Base-by-base conservation (phyloP, 441 rosid genomes). In the Brassica hybrid region DNA sequence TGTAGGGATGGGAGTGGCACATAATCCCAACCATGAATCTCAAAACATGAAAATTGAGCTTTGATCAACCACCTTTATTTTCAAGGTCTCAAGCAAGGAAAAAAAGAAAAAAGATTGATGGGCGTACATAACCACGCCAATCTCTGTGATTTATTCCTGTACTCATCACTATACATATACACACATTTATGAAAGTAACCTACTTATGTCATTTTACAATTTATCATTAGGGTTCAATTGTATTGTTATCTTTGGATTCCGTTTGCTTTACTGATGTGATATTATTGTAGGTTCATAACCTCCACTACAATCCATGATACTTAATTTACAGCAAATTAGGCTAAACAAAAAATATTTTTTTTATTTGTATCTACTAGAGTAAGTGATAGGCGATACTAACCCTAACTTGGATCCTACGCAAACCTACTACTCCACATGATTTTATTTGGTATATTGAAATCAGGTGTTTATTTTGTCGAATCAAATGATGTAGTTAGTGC, bases 1-100 rank as follows among this genome's bases (percentile, higher is more conserved):
- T 70, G 92, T 94, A 62, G 92, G 92, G 61, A 90, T 93, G 98
- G 96, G 98, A 71, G 87, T 87, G 45, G 83, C 82, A 65, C 93
- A 87, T 43, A 86, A 76, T 61, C 76, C 75, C 34, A 11, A 81
- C 45, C 54, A 71, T 84, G 84, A 71, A 70, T 71, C 80, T 36
- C 61, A 79, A 16, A 83, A 79, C 78, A 83, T 84, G 93, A 94
- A 90, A 86, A 76, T 79, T 36, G 96, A 90, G 89, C 88, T 86
- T 76, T 90, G 84, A 73, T 60, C 73, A 65, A 67, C 76, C 72
- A 75, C 70, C 5, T 23, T 2, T 74, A 34, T 78, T 25, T 21
- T 36, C 76, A 60, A 45, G 50, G 62, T 67, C 69, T 70, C 48
- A 80, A 80, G 67, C 76, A 67, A 82, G 72, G 69, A 59, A 59